Percentiles rank a stretch among this genome's conserved stretches.
Evolutionary conservation across 129 eudicot species (phyloP).

Genomic region (Artemisia tridentata): DNA sequence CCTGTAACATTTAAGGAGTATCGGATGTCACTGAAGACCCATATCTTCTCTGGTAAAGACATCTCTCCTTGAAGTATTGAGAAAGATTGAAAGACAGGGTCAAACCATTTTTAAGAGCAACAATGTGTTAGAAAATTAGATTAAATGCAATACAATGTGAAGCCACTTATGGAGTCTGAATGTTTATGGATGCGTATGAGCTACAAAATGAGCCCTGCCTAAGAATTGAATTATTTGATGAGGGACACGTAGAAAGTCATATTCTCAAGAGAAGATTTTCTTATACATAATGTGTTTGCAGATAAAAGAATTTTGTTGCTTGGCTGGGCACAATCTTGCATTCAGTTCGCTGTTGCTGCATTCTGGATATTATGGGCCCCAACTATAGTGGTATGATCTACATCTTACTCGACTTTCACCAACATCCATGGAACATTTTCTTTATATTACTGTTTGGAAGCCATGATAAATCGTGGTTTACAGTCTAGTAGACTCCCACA

Average conservation of each 20-base stretch:
- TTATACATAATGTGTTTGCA: conserved; percentile 24
- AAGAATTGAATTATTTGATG: neutral
- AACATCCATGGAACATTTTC: neutral
- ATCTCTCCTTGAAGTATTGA: neutral
- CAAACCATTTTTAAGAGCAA: neutral
- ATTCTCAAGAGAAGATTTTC: conserved; percentile 9
- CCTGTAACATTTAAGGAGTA: conserved; percentile 55
- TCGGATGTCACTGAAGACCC: conserved; percentile 37
- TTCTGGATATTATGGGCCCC: conserved; percentile 99
- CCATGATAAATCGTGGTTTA: neutral
- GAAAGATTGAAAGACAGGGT: neutral
- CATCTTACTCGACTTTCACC: conserved; percentile 14
- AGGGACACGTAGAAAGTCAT: conserved; percentile 2
- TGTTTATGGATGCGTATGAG: conserved; percentile 4
- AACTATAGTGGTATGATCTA: conserved; percentile 65
- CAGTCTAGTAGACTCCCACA: neutral
- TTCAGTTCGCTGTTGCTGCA: conserved; percentile 64
- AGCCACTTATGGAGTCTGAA: neutral
- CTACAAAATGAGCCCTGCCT: conserved; percentile 11
- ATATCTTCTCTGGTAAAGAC: conserved; percentile 48
- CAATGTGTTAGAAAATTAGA: neutral
- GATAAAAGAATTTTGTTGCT: conserved; percentile 91
- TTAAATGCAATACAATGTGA: neutral
- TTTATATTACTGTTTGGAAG: neutral
- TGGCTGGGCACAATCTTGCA: conserved; percentile 80